These are phyloP conservation scores for Kodamaea kaohsiungensis DNA, from an alignment of 805 yeast genomes.

Conservation along the genomic window DNA sequence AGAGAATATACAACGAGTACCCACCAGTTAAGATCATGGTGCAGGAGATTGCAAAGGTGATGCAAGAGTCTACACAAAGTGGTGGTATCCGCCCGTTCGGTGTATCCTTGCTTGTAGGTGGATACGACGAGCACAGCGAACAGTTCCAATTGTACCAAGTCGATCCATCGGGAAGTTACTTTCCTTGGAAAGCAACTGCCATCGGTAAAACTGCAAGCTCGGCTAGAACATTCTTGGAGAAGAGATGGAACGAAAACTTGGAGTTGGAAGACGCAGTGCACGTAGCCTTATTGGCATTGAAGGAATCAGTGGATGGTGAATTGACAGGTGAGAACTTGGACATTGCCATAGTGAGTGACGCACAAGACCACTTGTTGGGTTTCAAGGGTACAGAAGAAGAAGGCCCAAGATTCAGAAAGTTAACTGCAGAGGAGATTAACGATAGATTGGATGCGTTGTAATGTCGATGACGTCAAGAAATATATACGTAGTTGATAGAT, in stretches of 20 bases:
- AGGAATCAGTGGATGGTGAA: slow-evolving; percentile 97
- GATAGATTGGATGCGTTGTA: slow-evolving; percentile 92
- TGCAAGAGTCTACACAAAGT: slow-evolving; percentile 98
- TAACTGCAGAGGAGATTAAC: slow-evolving; percentile 88
- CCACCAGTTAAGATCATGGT: slow-evolving; percentile 96
- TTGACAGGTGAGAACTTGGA: slow-evolving; percentile 96
- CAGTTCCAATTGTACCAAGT: slow-evolving; percentile 85
- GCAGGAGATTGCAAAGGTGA: slow-evolving; percentile 90
- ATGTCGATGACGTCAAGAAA: slow-evolving; percentile 6
- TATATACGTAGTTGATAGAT: neutral
- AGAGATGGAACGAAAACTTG: slow-evolving; percentile 96
- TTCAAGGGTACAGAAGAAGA: slow-evolving; percentile 76
- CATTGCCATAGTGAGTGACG: slow-evolving; percentile 81
- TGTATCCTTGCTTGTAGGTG: slow-evolving; percentile 91
- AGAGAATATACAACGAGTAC: slow-evolving; percentile 91
- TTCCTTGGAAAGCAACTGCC: slow-evolving; percentile 99
- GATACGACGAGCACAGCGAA: slow-evolving; percentile 77
- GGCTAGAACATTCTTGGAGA: slow-evolving; percentile 97
- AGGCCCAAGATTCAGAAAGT: slow-evolving; percentile 89
- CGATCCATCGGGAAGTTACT: slow-evolving; percentile 96
- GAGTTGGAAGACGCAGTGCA: slow-evolving; percentile 98
- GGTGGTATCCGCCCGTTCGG: slow-evolving; percentile 99
- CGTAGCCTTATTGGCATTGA: slow-evolving; percentile 88
- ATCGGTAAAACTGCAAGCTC: slow-evolving; percentile 94
- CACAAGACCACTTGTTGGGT: slow-evolving; percentile 79